A percentile compares a stretch with the other conserved stretches of the same genome.
Conservation (phyloP, 2,329 filamentous ascomycete genomes). For the Sporothrix curviconia region DNA sequence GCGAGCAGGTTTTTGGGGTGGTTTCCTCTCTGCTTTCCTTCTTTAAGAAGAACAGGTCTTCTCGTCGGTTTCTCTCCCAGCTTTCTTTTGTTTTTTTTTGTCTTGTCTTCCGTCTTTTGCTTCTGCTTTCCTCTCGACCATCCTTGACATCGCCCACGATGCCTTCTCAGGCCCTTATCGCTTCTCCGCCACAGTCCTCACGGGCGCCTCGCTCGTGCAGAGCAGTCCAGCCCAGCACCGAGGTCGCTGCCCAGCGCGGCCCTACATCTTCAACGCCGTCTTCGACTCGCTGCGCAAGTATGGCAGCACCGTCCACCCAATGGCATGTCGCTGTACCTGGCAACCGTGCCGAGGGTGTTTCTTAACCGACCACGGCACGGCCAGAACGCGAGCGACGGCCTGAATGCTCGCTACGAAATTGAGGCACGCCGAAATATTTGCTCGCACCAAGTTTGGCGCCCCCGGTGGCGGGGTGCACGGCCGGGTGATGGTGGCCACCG, state of each 20-base stretch:
- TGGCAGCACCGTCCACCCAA: conserved; percentile 69
- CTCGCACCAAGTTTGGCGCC: conserved; percentile 26
- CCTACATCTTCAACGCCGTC: conserved; percentile 53
- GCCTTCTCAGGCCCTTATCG: conserved; percentile 1
- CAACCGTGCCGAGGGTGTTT: conserved; percentile 58
- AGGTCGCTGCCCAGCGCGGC: conserved; percentile 15
- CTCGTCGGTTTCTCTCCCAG: too few species aligned
- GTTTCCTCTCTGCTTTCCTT: too few species aligned
- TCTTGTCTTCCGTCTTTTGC: background rate
- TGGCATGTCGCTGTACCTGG: conserved; percentile 65
- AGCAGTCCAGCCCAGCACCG: conserved; percentile 2
- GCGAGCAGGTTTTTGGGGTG: too few species aligned
- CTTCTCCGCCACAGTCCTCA: background rate
- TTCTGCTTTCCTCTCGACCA: background rate
- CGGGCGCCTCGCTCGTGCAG: background rate
- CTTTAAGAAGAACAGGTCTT: too few species aligned
- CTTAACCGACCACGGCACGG: conserved; percentile 59
- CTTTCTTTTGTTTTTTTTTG: too few species aligned
- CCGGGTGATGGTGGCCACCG: too few species aligned
- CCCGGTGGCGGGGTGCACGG: too few species aligned
- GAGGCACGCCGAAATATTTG: conserved; percentile 66
- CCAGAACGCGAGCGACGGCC: conserved; percentile 39
- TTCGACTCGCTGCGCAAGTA: conserved; percentile 49
- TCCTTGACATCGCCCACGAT: background rate
- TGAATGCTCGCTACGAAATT: conserved; percentile 57